These are phyloP conservation scores for Hevea brasiliensis DNA, from an alignment of 345 rosid species.

Conservation along the genomic window DNA sequence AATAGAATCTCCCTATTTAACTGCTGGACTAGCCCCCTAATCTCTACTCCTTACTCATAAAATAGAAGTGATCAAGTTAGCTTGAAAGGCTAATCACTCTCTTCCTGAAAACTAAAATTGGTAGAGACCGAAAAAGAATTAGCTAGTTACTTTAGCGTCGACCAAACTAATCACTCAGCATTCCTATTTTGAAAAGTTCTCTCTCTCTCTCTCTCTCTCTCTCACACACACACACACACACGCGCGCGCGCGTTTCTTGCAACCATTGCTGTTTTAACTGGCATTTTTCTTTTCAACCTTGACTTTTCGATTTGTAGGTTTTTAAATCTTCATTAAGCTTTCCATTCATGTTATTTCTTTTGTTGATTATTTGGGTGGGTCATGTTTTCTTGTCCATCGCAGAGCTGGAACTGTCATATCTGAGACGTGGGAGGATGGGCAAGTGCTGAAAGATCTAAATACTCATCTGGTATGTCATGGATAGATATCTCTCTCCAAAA, in stretches of 20 bases:
- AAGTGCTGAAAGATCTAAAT: constrained; percentile 89
- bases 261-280: background rate
- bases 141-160: too few relatives aligned
- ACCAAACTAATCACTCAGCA: too few relatives aligned
- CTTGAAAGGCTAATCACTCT: too few relatives aligned
- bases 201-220: too few relatives aligned
- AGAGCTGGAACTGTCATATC: constrained; percentile 98
- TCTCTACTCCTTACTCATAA: too few relatives aligned
- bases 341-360: background rate
- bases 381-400: constrained; percentile 29
- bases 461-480: constrained; percentile 71
- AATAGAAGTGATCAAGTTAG: too few relatives aligned
- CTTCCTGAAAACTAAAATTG: too few relatives aligned
- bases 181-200: too few relatives aligned
- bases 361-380: background rate
- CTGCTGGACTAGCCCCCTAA: too few relatives aligned
- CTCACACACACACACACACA: too few relatives aligned
- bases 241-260: background rate
- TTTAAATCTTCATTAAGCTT: background rate
- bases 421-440: constrained; percentile 99
- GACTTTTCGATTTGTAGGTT: background rate
- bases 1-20: too few relatives aligned
- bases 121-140: too few relatives aligned
- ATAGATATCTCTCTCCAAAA: constrained; percentile 3
- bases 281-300: background rate